Evolutionary conservation across 345 rosid genomes (phyloP), one percentile per base, ranked within the genome.

Genomic region (Sonneratia alba): DNA sequence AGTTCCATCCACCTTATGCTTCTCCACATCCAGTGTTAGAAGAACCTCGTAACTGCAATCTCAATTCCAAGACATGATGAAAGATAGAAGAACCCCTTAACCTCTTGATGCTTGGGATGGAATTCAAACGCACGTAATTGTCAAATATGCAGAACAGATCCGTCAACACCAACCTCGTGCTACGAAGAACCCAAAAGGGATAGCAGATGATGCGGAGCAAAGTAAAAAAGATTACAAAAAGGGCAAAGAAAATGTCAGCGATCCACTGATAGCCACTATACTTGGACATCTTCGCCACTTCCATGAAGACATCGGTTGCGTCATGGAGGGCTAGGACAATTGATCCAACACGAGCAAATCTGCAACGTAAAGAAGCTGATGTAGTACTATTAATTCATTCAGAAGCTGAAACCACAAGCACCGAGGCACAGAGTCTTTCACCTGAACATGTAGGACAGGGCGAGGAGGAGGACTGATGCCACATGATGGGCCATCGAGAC

Each of bases 401-500:
- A 38, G 32, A 16, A 19, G 37, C n/a, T 37, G 48, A 37, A 66
- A 66, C 32, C 48, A 34, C 19, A 15, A 11, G 19, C 49, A 40
- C 10, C 4, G 32, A 11, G 48, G 21, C 12, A 38, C 14, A 12
- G 13, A 42, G 19, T 42, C 48, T 59, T 71, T 7, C 77, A 90
- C 98, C 98, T 86, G 53, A 79, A 81, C 36, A 88, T 73, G 77
- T 87, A 91, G 68, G 98, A 93, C 70, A 87, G 75, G 27, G 79
- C 79, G 36, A 88, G 76, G 68, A 91, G 98, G 68, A 76, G 57
- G 21, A 85, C 72, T 32, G 86, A 81, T 14, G 86, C 82, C 15
- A 93, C 69, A 72, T 91, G 96, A 83, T 91, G 97, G 69, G 78
- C 80, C 97, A 91, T 89, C 59, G 96, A 87, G 69, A 89, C 86